A percentile compares a stretch with the other conserved stretches of the same genome.
phyloP scores from a whole-genome alignment of 1,139 yeast species.

The Pichia sp. region DNA sequence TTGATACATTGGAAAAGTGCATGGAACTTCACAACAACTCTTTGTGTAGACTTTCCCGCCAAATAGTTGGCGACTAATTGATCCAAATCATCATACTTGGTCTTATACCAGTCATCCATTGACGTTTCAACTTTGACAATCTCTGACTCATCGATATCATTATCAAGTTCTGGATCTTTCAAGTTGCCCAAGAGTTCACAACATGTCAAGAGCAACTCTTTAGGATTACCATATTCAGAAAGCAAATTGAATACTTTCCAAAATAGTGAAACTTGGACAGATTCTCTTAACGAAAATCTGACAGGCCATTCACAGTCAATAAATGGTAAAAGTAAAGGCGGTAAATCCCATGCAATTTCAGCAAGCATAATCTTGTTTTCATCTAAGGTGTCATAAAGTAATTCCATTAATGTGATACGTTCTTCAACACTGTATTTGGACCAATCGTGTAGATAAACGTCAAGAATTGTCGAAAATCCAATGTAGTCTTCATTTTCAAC shows the following conservation, averaged over 20 bases:
- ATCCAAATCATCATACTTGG: slow-evolving; percentile 1
- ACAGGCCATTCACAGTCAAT: slow-evolving; percentile 34
- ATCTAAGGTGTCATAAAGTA: slow-evolving; percentile 43
- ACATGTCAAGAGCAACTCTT: slow-evolving; percentile 68
- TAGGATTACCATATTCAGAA: slow-evolving; percentile 69
- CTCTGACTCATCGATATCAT: slow-evolving; percentile 4
- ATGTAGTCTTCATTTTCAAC: slow-evolving; percentile 54
- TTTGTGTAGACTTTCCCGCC: slow-evolving; percentile 8
- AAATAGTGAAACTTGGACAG: slow-evolving; percentile 30
- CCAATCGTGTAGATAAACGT: slow-evolving; percentile 55
- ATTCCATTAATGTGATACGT: slow-evolving; percentile 40
- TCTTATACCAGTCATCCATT: slow-evolving; percentile 2
- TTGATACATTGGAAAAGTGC: slow-evolving; percentile 59
- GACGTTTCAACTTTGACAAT: neutral
- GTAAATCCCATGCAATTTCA: slow-evolving; percentile 90
- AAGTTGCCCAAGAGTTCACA: slow-evolving; percentile 57
- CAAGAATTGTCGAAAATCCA: slow-evolving; percentile 71
- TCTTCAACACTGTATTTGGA: slow-evolving; percentile 47
- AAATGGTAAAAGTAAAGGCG: slow-evolving; percentile 54
- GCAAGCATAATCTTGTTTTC: slow-evolving; percentile 48
- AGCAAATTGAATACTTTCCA: slow-evolving; percentile 57
- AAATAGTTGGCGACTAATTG: neutral
- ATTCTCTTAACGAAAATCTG: slow-evolving; percentile 16
- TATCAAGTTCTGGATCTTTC: slow-evolving; percentile 24
- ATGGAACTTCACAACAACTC: slow-evolving; percentile 50